Conservation (phyloP, 441 rosid genomes). For the Croton setiger region DNA sequence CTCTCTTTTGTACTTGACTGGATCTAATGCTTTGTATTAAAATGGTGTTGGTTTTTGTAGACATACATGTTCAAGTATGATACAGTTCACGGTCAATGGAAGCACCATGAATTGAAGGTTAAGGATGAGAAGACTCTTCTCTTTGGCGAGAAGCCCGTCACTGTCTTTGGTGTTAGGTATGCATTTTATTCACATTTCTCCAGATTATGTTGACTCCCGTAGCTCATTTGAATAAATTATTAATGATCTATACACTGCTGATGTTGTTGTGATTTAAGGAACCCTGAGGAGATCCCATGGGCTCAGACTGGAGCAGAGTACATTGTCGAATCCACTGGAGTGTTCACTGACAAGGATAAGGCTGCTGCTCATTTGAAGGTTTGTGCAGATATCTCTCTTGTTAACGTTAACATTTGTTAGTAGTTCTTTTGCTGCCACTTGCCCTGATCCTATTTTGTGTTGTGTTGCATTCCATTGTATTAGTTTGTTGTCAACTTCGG, state of each 20-base stretch:
- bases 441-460: neutral
- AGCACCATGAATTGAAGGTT: conserved; percentile 53
- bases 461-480: neutral
- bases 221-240: neutral
- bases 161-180: conserved; percentile 57
- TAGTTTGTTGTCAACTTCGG: neutral
- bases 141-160: conserved; percentile 48
- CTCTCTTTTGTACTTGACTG: neutral
- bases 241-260: neutral
- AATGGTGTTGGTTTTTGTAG: conserved; percentile 27
- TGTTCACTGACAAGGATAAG: conserved; percentile 77
- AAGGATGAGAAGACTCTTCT: conserved; percentile 57
- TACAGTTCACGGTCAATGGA: conserved; percentile 58
- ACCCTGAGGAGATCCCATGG: conserved; percentile 85
- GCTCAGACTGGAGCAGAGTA: conserved; percentile 61
- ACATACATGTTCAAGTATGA: conserved; percentile 66
- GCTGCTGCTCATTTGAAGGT: conserved; percentile 85
- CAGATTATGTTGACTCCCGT: neutral
- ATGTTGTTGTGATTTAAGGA: conserved; percentile 28
- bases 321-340: conserved; percentile 71
- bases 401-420: neutral
- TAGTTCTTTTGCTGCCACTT: neutral
- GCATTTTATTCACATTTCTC: neutral
- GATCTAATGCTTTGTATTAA: neutral
- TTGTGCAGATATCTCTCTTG: neutral